Base-by-base conservation (phyloP, 345 rosid genomes). In the Hibiscus mutabilis region DNA sequence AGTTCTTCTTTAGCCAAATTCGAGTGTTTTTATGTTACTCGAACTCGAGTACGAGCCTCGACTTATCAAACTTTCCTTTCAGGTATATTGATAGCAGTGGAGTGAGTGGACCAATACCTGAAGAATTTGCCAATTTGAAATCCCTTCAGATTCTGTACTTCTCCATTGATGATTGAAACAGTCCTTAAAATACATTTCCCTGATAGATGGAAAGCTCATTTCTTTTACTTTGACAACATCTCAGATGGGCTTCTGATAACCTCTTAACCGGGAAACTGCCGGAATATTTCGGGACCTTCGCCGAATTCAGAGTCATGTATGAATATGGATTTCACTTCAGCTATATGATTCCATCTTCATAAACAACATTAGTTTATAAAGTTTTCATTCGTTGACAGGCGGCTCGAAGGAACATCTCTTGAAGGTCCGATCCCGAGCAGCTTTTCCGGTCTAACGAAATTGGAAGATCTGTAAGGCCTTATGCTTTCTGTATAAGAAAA, bases 211-310 rank as follows among this genome's bases (percentile, higher is more conserved):
- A 27, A 49, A 58, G 24, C 29, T 73, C 5, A 65, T 6, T 24
- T 52, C 13, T 57, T 12, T 57, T 24, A 37, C 21, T 21, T 68
- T 22, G 61, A 51, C 53, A 18, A 58, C 13, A 5, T 78, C 69
- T 68, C 82, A 87, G 91, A 15, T 83, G 88, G 91, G 88, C 88
- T 53, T 87, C 91, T 31, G 87, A 87, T 79, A 87, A 87, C 69
- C 79, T 3, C 44, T 82, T 87, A 55, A 83, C 84, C 0, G 86
- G 86, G 66, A 82, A 76, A 82, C 57, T 83, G 55, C 86, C 91
- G 11, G 84, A 80, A 18, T 85, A 74, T 69, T 61, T 87, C 1
- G 89, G 85, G 44, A 76, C 81, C 22, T 64, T 85, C 40, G 77
- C 79, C 6, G 84, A 82, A 69, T 83, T 87, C 68, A 69, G 16